Percentiles rank a stretch among this genome's conserved stretches.
phyloP scores from a whole-genome alignment of 2,329 filamentous ascomycete species.

The Nannizzia gypsea region DNA sequence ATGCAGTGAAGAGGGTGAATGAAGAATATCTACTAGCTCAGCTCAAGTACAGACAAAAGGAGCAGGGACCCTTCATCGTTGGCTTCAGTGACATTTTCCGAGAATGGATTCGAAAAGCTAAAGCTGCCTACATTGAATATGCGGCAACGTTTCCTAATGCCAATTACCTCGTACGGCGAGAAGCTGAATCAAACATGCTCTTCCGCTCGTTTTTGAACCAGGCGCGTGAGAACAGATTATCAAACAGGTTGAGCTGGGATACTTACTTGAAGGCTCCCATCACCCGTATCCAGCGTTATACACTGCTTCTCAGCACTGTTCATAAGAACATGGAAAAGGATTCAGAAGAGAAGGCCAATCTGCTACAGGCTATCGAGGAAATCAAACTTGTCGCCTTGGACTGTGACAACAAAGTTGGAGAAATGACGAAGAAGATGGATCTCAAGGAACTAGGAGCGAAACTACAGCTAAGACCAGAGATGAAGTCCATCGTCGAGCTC shows the following conservation, averaged over 20 bases:
- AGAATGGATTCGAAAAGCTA: constrained; percentile 95
- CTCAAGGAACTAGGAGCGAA: constrained; percentile 74
- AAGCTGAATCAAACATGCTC: constrained; percentile 69
- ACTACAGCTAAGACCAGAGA: constrained; percentile 72
- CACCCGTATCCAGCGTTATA: constrained; percentile 81
- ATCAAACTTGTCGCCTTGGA: constrained; percentile 81
- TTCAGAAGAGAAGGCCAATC: constrained; percentile 77
- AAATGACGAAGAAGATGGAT: constrained; percentile 82
- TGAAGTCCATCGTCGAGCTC: constrained; percentile 68
- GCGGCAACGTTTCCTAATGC: constrained; percentile 78
- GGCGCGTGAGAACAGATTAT: constrained; percentile 64
- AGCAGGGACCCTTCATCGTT: constrained; percentile 86
- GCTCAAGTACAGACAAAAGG: constrained; percentile 90
- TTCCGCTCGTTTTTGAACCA: constrained; percentile 80
- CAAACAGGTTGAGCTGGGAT: constrained; percentile 79
- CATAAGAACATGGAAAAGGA: constrained; percentile 73
- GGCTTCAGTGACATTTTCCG: constrained; percentile 96
- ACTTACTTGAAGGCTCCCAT: constrained; percentile 90
- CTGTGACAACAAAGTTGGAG: constrained; percentile 83
- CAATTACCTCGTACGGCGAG: constrained; percentile 68
- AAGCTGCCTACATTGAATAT: constrained; percentile 79
- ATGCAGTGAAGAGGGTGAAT: constrained; percentile 79
- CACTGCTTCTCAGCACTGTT: constrained; percentile 69
- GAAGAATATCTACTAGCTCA: constrained; percentile 86
- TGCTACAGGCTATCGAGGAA: constrained; percentile 76